Percentiles rank a stretch among this genome's conserved stretches.
Evolutionary conservation across 768 basidiomycete genomes (phyloP).

Genomic region (Rhodosporidiobolus sp.): DNA sequence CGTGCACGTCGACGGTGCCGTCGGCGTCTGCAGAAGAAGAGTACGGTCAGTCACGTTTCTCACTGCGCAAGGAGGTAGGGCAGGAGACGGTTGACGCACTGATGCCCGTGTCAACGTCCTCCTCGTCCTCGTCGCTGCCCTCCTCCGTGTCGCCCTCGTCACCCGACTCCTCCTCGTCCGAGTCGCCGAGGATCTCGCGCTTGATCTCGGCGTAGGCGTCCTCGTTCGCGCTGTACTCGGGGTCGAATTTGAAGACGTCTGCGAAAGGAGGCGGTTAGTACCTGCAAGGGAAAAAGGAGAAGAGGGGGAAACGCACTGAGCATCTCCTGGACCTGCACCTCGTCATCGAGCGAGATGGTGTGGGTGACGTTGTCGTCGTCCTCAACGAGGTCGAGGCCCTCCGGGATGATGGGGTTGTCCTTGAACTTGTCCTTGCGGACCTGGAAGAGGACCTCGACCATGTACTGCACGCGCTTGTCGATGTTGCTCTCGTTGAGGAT

Average conservation of each 20-base stretch:
- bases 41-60: not conserved
- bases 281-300: constrained; percentile 18
- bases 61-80: not conserved
- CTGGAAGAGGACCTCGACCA: constrained; percentile 99
- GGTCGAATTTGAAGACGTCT: constrained; percentile 96
- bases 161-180: constrained; percentile 55
- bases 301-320: constrained; percentile 64
- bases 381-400: constrained; percentile 92
- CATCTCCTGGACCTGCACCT: constrained; percentile 88
- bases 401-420: constrained; percentile 91
- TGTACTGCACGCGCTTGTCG: constrained; percentile 95
- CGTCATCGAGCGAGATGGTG: constrained; percentile 84
- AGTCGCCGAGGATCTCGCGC: constrained; percentile 87
- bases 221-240: constrained; percentile 83
- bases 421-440: constrained; percentile 98
- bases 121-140: constrained; percentile 56
- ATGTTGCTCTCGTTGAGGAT: constrained; percentile 92
- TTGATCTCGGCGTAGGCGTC: constrained; percentile 90
- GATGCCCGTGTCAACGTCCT: constrained; percentile 57
- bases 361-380: constrained; percentile 99
- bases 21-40: constrained; percentile 55
- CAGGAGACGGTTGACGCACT: constrained; percentile 12
- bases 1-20: constrained; percentile 84
- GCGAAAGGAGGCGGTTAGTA: not conserved
- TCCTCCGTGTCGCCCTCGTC: constrained; percentile 60